A percentile compares a stretch with the other conserved stretches of the same genome.
phyloP scores from a whole-genome alignment of 2,329 filamentous ascomycete genomes.

The Aureobasidium melanogenum region DNA sequence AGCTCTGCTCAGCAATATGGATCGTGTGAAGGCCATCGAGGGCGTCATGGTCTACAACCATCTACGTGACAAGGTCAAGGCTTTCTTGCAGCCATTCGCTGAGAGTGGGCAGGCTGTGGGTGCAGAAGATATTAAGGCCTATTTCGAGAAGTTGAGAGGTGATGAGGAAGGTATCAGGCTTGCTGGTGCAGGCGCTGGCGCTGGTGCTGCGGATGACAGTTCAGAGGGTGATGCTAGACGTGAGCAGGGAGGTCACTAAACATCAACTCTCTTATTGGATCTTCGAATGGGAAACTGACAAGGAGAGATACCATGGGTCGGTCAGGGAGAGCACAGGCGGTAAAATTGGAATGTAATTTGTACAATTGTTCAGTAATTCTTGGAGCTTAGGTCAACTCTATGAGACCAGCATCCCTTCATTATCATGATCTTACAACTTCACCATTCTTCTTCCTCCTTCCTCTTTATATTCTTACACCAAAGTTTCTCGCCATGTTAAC shows the following conservation, averaged over 20 bases:
- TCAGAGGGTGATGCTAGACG: constrained; percentile 5
- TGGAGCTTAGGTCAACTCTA: not conserved
- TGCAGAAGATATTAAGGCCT: constrained; percentile 91
- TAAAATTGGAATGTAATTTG: not conserved
- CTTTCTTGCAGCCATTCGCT: constrained; percentile 87
- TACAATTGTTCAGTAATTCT: not conserved
- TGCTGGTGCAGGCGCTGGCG: constrained; percentile 47
- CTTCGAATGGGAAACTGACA: not conserved
- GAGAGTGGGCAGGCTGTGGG: constrained; percentile 81
- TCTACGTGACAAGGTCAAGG: constrained; percentile 90
- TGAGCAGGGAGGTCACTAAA: constrained; percentile 17
- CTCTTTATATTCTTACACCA: constrained; percentile 64
- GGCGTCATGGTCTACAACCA: constrained; percentile 98
- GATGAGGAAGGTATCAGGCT: constrained; percentile 67
- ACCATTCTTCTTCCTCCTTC: not conserved
- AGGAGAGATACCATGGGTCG: not conserved
- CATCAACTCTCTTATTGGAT: not conserved
- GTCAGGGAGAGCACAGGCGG: not conserved
- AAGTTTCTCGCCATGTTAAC: constrained; percentile 83
- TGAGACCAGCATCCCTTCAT: not conserved
- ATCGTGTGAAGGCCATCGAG: constrained; percentile 84
- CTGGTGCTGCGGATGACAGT: constrained; percentile 23
- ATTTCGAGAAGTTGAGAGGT: constrained; percentile 89
- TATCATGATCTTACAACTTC: not conserved
- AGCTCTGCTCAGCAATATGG: constrained; percentile 81